These are phyloP conservation scores for Zoysia matrella DNA, from an alignment of 202 grass and related monocot species.

Conservation along the genomic window DNA sequence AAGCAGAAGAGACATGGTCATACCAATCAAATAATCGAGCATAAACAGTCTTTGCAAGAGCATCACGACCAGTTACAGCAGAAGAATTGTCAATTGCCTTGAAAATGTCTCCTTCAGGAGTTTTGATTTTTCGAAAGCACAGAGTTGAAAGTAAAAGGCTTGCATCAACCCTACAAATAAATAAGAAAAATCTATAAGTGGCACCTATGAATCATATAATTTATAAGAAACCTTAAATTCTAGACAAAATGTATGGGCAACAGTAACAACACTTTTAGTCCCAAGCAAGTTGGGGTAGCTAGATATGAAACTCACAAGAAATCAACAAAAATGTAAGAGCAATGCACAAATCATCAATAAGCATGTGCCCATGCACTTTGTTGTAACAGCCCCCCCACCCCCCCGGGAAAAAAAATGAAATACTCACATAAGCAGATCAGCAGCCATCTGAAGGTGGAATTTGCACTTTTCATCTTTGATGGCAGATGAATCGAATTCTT, in stretches of 20 bases:
- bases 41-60: conserved; percentile 88
- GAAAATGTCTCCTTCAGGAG: conserved; percentile 82
- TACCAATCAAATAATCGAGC: conserved; percentile 90
- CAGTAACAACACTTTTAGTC: too few species aligned
- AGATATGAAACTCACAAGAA: too few species aligned
- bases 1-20: background rate
- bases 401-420: background rate
- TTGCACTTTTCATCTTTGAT: conserved; percentile 71
- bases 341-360: too few species aligned
- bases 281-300: too few species aligned
- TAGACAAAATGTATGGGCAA: background rate
- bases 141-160: conserved; percentile 67
- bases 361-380: conserved; percentile 5
- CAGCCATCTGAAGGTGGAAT: conserved; percentile 84
- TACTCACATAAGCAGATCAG: conserved; percentile 84
- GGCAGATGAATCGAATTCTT: conserved; percentile 79
- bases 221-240: conserved; percentile 1
- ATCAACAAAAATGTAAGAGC: too few species aligned
- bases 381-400: background rate
- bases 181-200: conserved; percentile 12
- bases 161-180: conserved; percentile 69
- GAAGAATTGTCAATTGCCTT: conserved; percentile 74
- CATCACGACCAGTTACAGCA: conserved; percentile 67
- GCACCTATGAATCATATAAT: conserved; percentile 23
- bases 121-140: conserved; percentile 81